Conservation (phyloP, 345 rosid genomes). For the Lenwebbia sp. region DNA sequence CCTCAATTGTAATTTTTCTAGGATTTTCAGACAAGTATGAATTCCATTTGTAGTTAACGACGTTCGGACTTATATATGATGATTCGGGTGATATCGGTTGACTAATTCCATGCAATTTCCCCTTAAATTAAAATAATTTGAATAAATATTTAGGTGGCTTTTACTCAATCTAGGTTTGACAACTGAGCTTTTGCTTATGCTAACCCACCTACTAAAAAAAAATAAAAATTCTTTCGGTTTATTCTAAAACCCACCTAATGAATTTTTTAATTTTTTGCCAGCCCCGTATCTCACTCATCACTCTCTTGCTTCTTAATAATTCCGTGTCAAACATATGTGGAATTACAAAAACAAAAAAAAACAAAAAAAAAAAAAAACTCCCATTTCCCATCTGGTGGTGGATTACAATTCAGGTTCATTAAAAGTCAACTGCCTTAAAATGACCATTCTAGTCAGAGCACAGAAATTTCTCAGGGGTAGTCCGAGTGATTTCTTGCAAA, state of each 20-base stretch:
- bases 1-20: no score
- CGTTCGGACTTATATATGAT: neutral
- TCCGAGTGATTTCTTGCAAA: neutral
- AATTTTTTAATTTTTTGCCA: neutral
- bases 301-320: neutral
- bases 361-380: neutral
- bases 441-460: slow-evolving; percentile 6
- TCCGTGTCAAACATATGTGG: neutral
- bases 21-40: neutral
- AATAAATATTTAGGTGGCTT: neutral
- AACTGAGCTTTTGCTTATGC: neutral
- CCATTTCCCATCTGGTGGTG: neutral
- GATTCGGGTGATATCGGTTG: neutral
- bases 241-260: neutral
- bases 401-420: neutral
- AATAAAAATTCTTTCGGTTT: neutral
- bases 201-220: neutral
- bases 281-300: neutral
- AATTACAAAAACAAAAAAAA: neutral
- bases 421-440: neutral
- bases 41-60: neutral
- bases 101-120: neutral
- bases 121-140: neutral
- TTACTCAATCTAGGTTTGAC: neutral
- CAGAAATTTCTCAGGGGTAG: neutral